These are phyloP conservation scores for Termitomyces heimii DNA, from an alignment of 768 basidiomycete species.

Conservation along the genomic window DNA sequence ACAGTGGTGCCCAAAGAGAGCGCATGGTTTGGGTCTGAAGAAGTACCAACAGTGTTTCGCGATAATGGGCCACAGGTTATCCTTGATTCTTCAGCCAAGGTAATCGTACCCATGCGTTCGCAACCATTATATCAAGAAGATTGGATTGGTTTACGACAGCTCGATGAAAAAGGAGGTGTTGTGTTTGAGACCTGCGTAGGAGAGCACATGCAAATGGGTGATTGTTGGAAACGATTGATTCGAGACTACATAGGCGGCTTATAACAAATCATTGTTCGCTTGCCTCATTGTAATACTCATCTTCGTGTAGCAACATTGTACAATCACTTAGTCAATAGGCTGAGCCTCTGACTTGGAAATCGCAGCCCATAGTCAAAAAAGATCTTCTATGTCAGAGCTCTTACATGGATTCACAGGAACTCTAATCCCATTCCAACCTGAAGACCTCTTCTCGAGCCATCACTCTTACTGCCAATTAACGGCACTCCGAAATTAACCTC, in stretches of 20 bases:
- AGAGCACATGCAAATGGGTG: conserved; percentile 67
- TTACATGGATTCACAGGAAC: conserved; percentile 27
- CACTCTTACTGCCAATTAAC: conserved; percentile 60
- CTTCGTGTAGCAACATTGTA: neutral
- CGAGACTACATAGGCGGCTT: conserved; percentile 31
- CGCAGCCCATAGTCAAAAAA: neutral
- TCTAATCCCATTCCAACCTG: conserved; percentile 81
- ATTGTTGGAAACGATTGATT: conserved; percentile 56
- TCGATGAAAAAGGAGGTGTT: conserved; percentile 65
- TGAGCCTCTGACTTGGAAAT: neutral
- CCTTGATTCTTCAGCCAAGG: conserved; percentile 7
- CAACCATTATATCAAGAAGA: conserved; percentile 75
- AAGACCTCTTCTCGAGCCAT: conserved; percentile 62
- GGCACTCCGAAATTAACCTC: conserved; percentile 89
- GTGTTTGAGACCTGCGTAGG: conserved; percentile 60
- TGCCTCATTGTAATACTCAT: no score
- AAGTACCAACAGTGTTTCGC: conserved; percentile 30
- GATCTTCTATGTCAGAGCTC: neutral
- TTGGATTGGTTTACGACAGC: conserved; percentile 70
- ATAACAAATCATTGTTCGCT: neutral
- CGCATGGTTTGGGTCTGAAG: conserved; percentile 80
- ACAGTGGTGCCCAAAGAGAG: conserved; percentile 84
- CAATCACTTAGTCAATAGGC: neutral
- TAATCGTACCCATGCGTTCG: conserved; percentile 60
- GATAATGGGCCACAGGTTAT: conserved; percentile 6